Evolutionary conservation across 495 filamentous ascomycete species (phyloP).

Genomic region (Glonium stellatum): DNA sequence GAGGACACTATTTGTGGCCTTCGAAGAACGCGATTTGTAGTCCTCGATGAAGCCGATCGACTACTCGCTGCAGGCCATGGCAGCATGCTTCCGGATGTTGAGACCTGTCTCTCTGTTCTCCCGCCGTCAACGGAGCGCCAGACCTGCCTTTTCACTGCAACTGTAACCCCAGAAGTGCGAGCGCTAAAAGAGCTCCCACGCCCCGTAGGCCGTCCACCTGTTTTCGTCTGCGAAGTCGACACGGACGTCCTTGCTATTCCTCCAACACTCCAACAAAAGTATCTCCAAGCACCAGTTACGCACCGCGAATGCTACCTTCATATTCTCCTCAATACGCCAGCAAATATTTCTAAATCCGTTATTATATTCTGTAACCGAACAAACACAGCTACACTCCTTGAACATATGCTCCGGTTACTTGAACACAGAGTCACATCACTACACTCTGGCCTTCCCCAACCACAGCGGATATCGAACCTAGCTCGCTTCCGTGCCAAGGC

Average conservation of each 20-base stretch:
- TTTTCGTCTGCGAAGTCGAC: slow-evolving; percentile 84
- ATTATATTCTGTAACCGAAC: slow-evolving; percentile 97
- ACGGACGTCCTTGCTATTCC: slow-evolving; percentile 68
- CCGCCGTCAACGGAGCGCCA: slow-evolving; percentile 69
- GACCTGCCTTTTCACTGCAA: slow-evolving; percentile 94
- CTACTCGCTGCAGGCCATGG: slow-evolving; percentile 68
- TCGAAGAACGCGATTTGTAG: slow-evolving; percentile 69
- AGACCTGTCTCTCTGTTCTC: slow-evolving; percentile 72
- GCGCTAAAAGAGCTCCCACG: slow-evolving; percentile 69
- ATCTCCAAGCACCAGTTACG: slow-evolving; percentile 78
- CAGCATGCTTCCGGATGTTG: slow-evolving; percentile 89
- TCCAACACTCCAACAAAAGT: slow-evolving; percentile 70
- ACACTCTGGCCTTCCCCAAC: slow-evolving; percentile 77
- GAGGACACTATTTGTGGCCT: slow-evolving; percentile 81
- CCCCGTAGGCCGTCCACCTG: slow-evolving; percentile 58
- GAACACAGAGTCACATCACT: slow-evolving; percentile 85
- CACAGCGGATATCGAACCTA: slow-evolving; percentile 75
- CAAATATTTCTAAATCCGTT: slow-evolving; percentile 62
- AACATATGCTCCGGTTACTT: slow-evolving; percentile 74
- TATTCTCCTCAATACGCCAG: slow-evolving; percentile 70
- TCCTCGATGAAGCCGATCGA: slow-evolving; percentile 94
- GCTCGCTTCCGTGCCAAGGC: slow-evolving; percentile 87
- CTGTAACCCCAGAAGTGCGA: slow-evolving; percentile 85
- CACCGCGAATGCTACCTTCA: slow-evolving; percentile 93
- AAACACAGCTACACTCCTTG: slow-evolving; percentile 76